Percentiles rank a stretch among this genome's conserved stretches.
phyloP scores from a whole-genome alignment of 192 early-diverging fungal species.

The Spizellomyces sp. region DNA sequence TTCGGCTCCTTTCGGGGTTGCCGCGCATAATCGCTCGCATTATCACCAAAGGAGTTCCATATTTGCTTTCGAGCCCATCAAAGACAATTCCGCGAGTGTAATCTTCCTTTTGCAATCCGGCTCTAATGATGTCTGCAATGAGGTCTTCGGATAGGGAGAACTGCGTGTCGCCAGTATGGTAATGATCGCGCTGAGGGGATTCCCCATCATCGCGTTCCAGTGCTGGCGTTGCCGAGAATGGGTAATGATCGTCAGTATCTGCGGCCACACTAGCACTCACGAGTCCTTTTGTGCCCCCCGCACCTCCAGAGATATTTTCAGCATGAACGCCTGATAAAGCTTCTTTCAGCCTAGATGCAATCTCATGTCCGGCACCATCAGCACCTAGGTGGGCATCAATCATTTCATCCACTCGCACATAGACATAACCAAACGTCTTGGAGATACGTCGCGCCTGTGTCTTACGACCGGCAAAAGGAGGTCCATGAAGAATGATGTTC shows the following conservation, averaged over 20 bases:
- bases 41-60: slow-evolving; percentile 32
- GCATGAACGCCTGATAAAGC: too few species aligned
- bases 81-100: slow-evolving; percentile 50
- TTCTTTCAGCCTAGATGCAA: too few species aligned
- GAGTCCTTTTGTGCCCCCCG: too few species aligned
- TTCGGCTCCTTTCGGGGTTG: slow-evolving; percentile 40
- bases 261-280: background rate
- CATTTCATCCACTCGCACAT: slow-evolving; percentile 52
- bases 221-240: background rate
- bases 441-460: slow-evolving; percentile 45
- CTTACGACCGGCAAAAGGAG: slow-evolving; percentile 55
- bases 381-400: slow-evolving; percentile 13
- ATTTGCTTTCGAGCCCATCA: slow-evolving; percentile 60
- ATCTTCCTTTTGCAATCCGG: slow-evolving; percentile 41
- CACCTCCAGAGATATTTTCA: too few species aligned
- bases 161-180: slow-evolving; percentile 31
- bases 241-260: too few species aligned
- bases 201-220: slow-evolving; percentile 12
- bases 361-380: too few species aligned
- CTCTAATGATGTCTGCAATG: slow-evolving; percentile 41
- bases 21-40: slow-evolving; percentile 39
- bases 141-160: slow-evolving; percentile 45
- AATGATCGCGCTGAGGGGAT: slow-evolving; percentile 11
- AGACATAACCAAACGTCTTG: slow-evolving; percentile 33
- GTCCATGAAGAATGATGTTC: slow-evolving; percentile 54